Base-by-base conservation (phyloP, 306 rosid genomes). In the Dryas alaskensis region DNA sequence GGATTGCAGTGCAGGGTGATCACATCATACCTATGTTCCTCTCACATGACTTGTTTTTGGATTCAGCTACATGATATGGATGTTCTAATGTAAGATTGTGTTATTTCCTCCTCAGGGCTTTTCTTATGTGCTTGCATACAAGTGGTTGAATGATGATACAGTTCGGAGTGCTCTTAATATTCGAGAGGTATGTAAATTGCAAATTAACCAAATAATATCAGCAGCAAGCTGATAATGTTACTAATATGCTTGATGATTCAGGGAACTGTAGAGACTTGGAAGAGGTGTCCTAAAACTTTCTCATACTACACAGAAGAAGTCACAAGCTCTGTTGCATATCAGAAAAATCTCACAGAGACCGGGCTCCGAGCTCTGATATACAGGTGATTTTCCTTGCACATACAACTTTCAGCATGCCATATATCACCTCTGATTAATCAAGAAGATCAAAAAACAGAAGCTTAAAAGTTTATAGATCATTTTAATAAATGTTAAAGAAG, bases 311-410 rank as follows among this genome's bases (percentile, higher is more conserved):
- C 78, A 3, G 50, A 17, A 19, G 60, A 81, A 4, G 69, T 76
- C 65, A 45, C 48, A 45, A 76, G 72, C 37, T 70, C 63, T 31
- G 37, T 81, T 7, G 70, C 67, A 0, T 72, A 71, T 72, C 81
- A 81, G 19, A 62, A 57, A 8, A 76, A 74, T 55, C 65, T 76
- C 13, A 71, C 81, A 3, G 61, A 59, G 16, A 76, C 79, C 1
- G 84, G 84, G 17, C 79, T 64, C 16, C 55, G 78, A 25, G 76
- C 85, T 43, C 19, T 81, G 52, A 72, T 81, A 50, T 81, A 71
- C 79, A 81, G 81, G 85, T 81, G 12, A 60, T 8, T 5, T 51
- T 42, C 40, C 13, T 43, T 40, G 2, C 37, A 31, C 37, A 31
- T 31, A 31, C 2, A 31, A 1, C 37, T 31, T 31, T 31, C 2